Evolutionary conservation across 129 eudicot species (phyloP).

Genomic region (Ambrosia trifida): DNA sequence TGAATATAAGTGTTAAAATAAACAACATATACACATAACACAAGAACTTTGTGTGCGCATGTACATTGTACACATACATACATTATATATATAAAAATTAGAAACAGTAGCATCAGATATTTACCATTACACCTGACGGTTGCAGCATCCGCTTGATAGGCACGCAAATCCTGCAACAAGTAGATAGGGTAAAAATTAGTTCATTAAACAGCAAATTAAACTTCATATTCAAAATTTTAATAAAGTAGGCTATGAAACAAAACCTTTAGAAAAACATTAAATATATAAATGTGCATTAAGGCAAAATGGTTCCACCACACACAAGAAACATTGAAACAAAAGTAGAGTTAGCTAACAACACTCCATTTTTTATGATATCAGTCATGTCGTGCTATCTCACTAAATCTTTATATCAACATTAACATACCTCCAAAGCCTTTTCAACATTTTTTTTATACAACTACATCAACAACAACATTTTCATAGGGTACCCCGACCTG

Average conservation of each 20-base stretch:
- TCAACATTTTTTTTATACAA: constrained; percentile 96
- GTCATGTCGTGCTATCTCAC: not conserved
- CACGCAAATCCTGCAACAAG: constrained; percentile 79
- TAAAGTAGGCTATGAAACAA: constrained; percentile 2
- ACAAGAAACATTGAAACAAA: not conserved
- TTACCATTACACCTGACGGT: constrained; percentile 93
- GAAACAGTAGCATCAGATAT: not conserved
- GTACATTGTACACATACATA: too few relatives aligned
- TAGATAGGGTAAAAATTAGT: constrained; percentile 2
- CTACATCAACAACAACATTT: constrained; percentile 96
- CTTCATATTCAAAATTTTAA: not conserved
- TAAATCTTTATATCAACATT: not conserved
- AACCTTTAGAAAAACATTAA: not conserved
- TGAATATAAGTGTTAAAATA: too few relatives aligned
- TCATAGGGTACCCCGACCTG: constrained; percentile 75
- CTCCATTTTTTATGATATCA: not conserved
- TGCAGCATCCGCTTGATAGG: constrained; percentile 98
- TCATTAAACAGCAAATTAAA: not conserved
- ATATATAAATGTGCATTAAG: not conserved
- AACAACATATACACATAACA: too few relatives aligned
- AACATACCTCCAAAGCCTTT: constrained; percentile 87
- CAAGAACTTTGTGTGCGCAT: not conserved
- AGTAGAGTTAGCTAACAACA: constrained; percentile 6
- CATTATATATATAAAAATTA: too few relatives aligned
- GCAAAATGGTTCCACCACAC: constrained; percentile 1